These are phyloP conservation scores for Aspergillus fumigatus DNA, from an alignment of 2,329 filamentous ascomycete genomes.

Conservation along the genomic window DNA sequence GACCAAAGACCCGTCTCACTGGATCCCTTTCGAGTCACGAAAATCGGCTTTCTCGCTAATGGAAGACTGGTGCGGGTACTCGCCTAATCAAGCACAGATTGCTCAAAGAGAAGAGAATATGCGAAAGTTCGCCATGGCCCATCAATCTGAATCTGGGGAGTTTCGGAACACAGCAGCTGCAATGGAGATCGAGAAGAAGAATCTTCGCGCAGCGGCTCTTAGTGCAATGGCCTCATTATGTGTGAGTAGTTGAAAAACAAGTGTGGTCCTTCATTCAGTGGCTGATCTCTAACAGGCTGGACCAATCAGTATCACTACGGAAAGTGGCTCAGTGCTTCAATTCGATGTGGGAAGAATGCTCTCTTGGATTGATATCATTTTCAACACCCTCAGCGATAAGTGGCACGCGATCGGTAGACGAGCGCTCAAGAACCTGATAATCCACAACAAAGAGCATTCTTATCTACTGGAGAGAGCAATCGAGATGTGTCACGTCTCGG, in stretches of 20 bases:
- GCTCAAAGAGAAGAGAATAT: slow-evolving; percentile 79
- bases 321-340: slow-evolving; percentile 79
- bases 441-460: slow-evolving; percentile 82
- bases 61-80: slow-evolving; percentile 99
- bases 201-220: slow-evolving; percentile 81
- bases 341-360: slow-evolving; percentile 93
- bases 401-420: slow-evolving; percentile 85
- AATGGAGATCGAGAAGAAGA: slow-evolving; percentile 95
- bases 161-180: slow-evolving; percentile 76
- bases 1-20: slow-evolving; percentile 77
- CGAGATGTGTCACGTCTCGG: slow-evolving; percentile 80
- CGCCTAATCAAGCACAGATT: slow-evolving; percentile 81
- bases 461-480: slow-evolving; percentile 88
- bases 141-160: slow-evolving; percentile 67
- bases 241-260: slow-evolving; percentile 52
- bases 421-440: slow-evolving; percentile 82
- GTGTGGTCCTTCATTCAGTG: not conserved
- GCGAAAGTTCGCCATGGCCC: slow-evolving; percentile 76
- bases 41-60: slow-evolving; percentile 95
- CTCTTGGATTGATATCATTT: slow-evolving; percentile 92
- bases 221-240: slow-evolving; percentile 95
- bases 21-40: slow-evolving; percentile 96
- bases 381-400: slow-evolving; percentile 84
- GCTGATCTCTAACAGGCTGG: slow-evolving; percentile 41
- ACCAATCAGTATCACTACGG: slow-evolving; percentile 80